A percentile compares a stretch with the other conserved stretches of the same genome.
phyloP scores from a whole-genome alignment of 306 rosid species.

The Glycine latifolia region DNA sequence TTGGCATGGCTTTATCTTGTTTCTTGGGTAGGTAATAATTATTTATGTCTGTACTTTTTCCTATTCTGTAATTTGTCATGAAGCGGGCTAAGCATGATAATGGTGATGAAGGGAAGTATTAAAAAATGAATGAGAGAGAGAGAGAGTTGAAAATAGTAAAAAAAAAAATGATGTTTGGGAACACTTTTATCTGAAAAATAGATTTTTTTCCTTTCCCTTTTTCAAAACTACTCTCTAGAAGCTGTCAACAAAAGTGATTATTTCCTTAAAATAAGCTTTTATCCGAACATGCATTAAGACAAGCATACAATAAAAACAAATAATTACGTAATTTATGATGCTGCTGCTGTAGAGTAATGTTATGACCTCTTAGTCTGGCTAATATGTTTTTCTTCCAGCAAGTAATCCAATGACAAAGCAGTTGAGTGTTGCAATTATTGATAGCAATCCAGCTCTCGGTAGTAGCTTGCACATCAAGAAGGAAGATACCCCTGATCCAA shows the following conservation, averaged over 20 bases:
- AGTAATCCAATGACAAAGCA: conserved; percentile 91
- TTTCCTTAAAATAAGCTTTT: no score
- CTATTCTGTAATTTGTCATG: neutral
- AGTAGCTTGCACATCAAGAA: conserved; percentile 63
- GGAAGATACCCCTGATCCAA: conserved; percentile 87
- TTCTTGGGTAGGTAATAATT: conserved; percentile 79
- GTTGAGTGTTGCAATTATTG: conserved; percentile 89
- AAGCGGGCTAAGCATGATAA: no score
- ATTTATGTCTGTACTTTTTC: neutral
- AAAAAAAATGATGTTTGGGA: no score
- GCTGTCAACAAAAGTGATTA: neutral
- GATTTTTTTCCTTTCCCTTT: neutral
- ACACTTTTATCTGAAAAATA: neutral
- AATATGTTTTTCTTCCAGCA: conserved; percentile 61
- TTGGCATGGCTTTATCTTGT: conserved; percentile 91
- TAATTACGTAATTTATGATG: conserved; percentile 28
- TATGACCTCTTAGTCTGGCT: conserved; percentile 7
- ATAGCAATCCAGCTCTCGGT: conserved; percentile 85
- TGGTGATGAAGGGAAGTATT: no score
- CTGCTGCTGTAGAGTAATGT: conserved; percentile 11
- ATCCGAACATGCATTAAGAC: no score
- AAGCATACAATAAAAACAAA: conserved; percentile 16
- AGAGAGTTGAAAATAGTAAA: no score
- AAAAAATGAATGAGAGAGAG: no score
- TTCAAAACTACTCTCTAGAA: neutral